These are phyloP conservation scores for Yamadazyma pseudoaaseri DNA, from an alignment of 1,139 yeast species.

Conservation along the genomic window DNA sequence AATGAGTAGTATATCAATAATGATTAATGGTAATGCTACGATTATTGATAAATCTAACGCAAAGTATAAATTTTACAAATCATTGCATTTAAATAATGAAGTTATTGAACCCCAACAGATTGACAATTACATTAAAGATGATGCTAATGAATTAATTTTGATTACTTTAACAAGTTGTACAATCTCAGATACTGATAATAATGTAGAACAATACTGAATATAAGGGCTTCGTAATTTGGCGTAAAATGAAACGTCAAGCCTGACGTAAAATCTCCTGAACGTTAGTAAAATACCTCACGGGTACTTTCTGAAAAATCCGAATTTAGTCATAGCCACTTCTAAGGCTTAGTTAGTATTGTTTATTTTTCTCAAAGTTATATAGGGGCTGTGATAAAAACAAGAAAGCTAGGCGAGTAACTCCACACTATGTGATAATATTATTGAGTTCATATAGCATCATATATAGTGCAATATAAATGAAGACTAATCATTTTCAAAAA, in stretches of 20 bases:
- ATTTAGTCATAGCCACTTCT: background rate
- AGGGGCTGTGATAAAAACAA: too few relatives aligned
- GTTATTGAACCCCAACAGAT: conserved; percentile 73
- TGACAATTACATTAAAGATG: conserved; percentile 45
- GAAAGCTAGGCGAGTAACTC: too few relatives aligned
- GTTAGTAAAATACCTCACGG: too few relatives aligned
- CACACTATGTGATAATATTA: too few relatives aligned
- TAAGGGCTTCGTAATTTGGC: too few relatives aligned
- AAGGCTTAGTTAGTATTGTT: background rate
- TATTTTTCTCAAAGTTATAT: too few relatives aligned
- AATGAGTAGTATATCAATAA: conserved; percentile 73
- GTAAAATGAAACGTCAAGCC: too few relatives aligned
- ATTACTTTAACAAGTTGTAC: conserved; percentile 66
- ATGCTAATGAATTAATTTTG: conserved; percentile 61
- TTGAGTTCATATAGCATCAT: too few relatives aligned
- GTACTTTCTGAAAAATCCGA: too few relatives aligned
- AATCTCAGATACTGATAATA: conserved; percentile 79
- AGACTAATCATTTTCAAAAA: too few relatives aligned
- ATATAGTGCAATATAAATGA: too few relatives aligned
- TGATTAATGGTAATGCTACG: conserved; percentile 69
- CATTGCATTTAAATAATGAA: conserved; percentile 57
- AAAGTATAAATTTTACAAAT: conserved; percentile 54
- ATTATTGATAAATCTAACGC: conserved; percentile 40
- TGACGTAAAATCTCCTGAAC: too few relatives aligned
- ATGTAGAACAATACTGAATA: conserved; percentile 46